A percentile compares a stretch with the other conserved stretches of the same genome.
Evolutionary conservation across 108 stramenopile species (phyloP).

Genomic region (Pseudonitzschia multistriata): DNA sequence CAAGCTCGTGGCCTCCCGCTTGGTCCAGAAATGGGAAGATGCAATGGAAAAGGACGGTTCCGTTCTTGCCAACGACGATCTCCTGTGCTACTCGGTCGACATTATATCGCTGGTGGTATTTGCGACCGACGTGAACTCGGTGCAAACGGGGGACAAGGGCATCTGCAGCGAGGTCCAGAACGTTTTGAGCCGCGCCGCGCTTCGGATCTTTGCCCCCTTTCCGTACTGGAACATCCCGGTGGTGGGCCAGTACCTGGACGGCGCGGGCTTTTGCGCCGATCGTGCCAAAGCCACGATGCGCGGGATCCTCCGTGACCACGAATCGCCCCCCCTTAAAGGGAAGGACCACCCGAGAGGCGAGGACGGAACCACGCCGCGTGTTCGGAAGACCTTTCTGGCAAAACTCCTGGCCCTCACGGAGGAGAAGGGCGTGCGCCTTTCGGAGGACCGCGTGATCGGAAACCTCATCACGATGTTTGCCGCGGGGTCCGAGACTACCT

Average conservation of each 20-base stretch:
- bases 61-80: slow-evolving; percentile 6
- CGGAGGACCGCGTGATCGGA: slow-evolving; percentile 12
- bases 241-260: slow-evolving; percentile 39
- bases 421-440: neutral
- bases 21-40: slow-evolving; percentile 21
- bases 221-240: slow-evolving; percentile 34
- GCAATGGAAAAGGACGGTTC: neutral
- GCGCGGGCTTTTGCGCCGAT: neutral
- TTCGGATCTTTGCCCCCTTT: slow-evolving; percentile 19
- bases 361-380: neutral
- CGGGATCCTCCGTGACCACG: slow-evolving; percentile 1
- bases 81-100: slow-evolving; percentile 17
- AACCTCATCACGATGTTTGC: slow-evolving; percentile 20
- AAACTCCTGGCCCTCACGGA: neutral
- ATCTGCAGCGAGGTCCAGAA: neutral
- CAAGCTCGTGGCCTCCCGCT: slow-evolving; percentile 14
- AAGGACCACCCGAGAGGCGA: no score
- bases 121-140: slow-evolving; percentile 19
- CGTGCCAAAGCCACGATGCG: neutral
- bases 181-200: neutral
- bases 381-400: neutral
- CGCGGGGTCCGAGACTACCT: slow-evolving; percentile 27
- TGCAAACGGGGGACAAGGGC: neutral
- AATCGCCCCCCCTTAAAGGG: neutral
- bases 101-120: slow-evolving; percentile 20